These are phyloP conservation scores for Cystoderma amianthinum DNA, from an alignment of 768 basidiomycete species.

Conservation along the genomic window DNA sequence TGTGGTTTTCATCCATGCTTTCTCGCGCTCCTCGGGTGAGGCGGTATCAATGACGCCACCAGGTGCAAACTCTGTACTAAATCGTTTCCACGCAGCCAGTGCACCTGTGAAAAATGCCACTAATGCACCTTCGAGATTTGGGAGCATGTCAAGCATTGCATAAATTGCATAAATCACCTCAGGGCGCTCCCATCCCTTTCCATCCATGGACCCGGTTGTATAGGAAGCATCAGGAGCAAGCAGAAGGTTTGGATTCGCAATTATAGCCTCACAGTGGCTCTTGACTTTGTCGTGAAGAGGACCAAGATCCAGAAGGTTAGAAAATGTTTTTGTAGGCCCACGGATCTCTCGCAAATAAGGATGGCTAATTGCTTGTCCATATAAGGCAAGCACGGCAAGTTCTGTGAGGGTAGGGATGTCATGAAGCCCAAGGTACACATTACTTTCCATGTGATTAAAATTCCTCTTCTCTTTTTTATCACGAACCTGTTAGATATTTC, in stretches of 20 bases:
- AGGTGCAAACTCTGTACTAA: conserved; percentile 12
- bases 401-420: conserved; percentile 19
- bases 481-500: too few relatives aligned
- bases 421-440: conserved; percentile 13
- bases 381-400: too few relatives aligned
- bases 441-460: too few relatives aligned
- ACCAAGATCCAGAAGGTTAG: conserved; percentile 18
- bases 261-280: conserved; percentile 7
- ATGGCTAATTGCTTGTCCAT: too few relatives aligned
- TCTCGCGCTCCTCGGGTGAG: conserved; percentile 3
- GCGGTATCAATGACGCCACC: conserved; percentile 8
- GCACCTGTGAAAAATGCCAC: conserved; percentile 18
- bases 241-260: conserved; percentile 13
- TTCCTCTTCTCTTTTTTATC: too few relatives aligned
- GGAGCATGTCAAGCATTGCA: conserved; percentile 3
- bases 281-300: conserved; percentile 13
- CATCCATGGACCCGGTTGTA: conserved; percentile 12
- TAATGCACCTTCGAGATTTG: conserved; percentile 10
- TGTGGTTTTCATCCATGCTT: conserved; percentile 10
- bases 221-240: conserved; percentile 6
- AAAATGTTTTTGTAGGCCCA: neutral
- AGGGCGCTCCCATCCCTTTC: conserved; percentile 11
- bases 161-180: conserved; percentile 12
- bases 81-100: conserved; percentile 11
- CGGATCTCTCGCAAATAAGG: conserved; percentile 20